These are phyloP conservation scores for Antrodiella citrinella DNA, from an alignment of 768 basidiomycete genomes.

Conservation along the genomic window DNA sequence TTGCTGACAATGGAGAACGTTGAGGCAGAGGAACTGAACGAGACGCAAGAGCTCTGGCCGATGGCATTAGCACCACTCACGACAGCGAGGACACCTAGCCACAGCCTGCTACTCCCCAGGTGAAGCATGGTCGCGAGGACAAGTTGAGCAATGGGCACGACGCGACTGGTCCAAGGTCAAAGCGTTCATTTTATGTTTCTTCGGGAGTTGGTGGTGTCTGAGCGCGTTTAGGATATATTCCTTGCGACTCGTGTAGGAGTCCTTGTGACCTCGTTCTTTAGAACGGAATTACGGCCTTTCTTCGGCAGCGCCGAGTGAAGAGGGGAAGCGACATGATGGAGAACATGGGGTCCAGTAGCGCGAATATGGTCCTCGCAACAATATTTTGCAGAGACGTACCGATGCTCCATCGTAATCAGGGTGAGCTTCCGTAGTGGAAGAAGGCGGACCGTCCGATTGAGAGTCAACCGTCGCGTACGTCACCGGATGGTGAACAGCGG, in stretches of 20 bases:
- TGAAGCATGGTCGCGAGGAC: not conserved
- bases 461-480: not conserved
- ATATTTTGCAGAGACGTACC: not conserved
- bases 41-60: slow-evolving; percentile 41
- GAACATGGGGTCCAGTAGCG: not conserved
- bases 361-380: not conserved
- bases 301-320: not conserved
- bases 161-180: no score
- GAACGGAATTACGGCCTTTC: not conserved
- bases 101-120: not conserved
- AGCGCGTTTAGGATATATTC: not conserved
- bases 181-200: no score
- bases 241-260: no score
- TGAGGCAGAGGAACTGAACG: slow-evolving; percentile 27
- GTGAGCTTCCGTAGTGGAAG: no score
- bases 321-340: not conserved
- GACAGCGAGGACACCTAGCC: slow-evolving; percentile 13
- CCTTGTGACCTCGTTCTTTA: not conserved
- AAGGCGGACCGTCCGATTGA: not conserved
- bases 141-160: not conserved
- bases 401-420: no score
- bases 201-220: no score
- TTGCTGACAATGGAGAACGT: slow-evolving; percentile 38
- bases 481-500: not conserved
- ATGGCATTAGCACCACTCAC: slow-evolving; percentile 27